Evolutionary conservation across 495 filamentous ascomycete species (phyloP), one percentile per base, ranked within the genome.

Genomic region (Bryoglossum gracile): DNA sequence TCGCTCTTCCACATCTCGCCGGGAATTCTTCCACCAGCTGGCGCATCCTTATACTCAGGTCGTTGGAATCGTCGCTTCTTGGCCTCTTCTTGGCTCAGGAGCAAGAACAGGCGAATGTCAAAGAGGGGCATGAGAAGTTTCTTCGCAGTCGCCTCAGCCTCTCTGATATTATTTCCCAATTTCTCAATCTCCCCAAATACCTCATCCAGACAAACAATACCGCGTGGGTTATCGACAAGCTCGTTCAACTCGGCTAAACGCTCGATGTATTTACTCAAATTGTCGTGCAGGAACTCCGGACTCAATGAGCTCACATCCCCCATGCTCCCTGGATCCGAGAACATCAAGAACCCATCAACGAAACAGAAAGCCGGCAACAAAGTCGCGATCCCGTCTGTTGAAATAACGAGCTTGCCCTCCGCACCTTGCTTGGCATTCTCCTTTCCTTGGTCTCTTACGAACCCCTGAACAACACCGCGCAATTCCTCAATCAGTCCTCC

Each of bases 321-420:
- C 13, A 57, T 40, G n/a, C 16, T 34, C n/a, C 14, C 8, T 10
- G 43, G 26, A 22, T 49, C 24, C 8, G 45, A 36, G 39, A 46
- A 55, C 2, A 58, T 46, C 10, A 55, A 41, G 23, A 51, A 51
- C 8, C 54, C 54, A 24, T 57, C 50, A 1, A 54, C 3, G 40
- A 43, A 43, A 26, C 19, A 25, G n/a, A 43, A 26, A 2, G 4
- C 6, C 3, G 40, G 40, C 3, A 18, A 26, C 10, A 9, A 13
- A 24, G 5, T 2, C 13, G 13, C 14, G 38, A 25, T 22, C 35
- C 43, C 17, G 34, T 8, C 5, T 8, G 34, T 4, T n/a, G 10
- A 11, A 4, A 6, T 6, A 18, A 37, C 16, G 10, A 37, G 4
- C 4, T 37, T 8, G 14, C 34, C 34, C 8, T 14, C 8, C 5